Evolutionary conservation across 768 basidiomycete genomes (phyloP).

Genomic region (Auricularia sp.): DNA sequence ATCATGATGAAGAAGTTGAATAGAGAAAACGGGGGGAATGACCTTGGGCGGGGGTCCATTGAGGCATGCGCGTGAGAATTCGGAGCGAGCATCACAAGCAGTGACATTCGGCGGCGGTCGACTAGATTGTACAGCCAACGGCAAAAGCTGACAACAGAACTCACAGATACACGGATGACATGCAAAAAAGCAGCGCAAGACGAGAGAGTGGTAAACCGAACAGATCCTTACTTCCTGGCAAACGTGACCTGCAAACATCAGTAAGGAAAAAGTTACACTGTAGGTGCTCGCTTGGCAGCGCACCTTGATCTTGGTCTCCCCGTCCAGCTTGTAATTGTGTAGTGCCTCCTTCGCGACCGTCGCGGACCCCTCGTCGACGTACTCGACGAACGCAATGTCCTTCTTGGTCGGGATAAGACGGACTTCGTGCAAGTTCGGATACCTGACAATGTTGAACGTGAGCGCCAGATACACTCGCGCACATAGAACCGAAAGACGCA

Average conservation of each 20-base stretch:
- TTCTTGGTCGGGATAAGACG: slow-evolving; percentile 96
- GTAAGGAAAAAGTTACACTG: background rate
- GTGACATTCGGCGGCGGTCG: too few species aligned
- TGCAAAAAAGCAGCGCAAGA: background rate
- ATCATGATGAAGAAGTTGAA: too few species aligned
- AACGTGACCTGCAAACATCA: slow-evolving; percentile 48
- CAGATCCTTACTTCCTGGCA: slow-evolving; percentile 48
- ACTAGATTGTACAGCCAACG: too few species aligned
- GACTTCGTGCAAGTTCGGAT: slow-evolving; percentile 92
- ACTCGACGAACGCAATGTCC: slow-evolving; percentile 99
- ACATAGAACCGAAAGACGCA: slow-evolving; percentile 28
- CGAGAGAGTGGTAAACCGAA: background rate
- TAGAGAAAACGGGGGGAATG: too few species aligned
- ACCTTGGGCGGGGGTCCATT: too few species aligned
- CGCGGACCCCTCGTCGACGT: slow-evolving; percentile 83
- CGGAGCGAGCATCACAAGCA: too few species aligned
- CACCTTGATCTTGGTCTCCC: slow-evolving; percentile 98
- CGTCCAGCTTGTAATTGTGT: slow-evolving; percentile 96
- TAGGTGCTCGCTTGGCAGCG: slow-evolving; percentile 8
- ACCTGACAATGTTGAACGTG: slow-evolving; percentile 35
- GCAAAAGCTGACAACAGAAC: too few species aligned
- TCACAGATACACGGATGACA: background rate
- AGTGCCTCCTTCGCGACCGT: slow-evolving; percentile 88
- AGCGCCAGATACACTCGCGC: background rate
- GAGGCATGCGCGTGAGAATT: too few species aligned